A percentile compares a stretch with the other conserved stretches of the same genome.
phyloP scores from a whole-genome alignment of 805 yeast genomes.

The Cyberlindnera euphorbiae region DNA sequence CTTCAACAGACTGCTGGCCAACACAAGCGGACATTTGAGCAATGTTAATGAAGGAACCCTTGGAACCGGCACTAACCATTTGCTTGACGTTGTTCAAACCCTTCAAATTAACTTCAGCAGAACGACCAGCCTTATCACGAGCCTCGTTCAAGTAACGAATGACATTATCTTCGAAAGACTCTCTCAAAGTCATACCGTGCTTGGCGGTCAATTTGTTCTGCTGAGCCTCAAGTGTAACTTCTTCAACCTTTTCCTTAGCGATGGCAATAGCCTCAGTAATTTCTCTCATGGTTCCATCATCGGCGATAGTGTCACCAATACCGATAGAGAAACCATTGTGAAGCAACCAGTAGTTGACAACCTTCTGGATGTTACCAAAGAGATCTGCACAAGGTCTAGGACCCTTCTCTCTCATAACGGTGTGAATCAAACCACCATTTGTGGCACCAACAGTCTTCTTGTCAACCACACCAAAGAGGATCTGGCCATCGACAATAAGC shows the following conservation, averaged over 20 bases:
- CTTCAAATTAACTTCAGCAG: constrained; percentile 94
- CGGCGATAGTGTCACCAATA: constrained; percentile 99
- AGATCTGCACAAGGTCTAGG: constrained; percentile 83
- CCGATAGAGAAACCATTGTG: constrained; percentile 98
- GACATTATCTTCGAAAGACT: constrained; percentile 96
- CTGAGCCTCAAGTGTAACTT: constrained; percentile 89
- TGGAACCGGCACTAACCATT: constrained; percentile 99
- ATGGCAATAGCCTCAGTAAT: constrained; percentile 90
- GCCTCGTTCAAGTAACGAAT: constrained; percentile 94
- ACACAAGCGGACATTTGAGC: constrained; percentile 99
- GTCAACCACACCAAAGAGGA: constrained; percentile 96
- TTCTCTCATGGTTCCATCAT: constrained; percentile 89
- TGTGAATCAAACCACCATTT: constrained; percentile 96
- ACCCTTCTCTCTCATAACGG: constrained; percentile 97
- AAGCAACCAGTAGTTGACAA: constrained; percentile 92
- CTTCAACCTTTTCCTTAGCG: constrained; percentile 93
- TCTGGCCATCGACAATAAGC: constrained; percentile 92
- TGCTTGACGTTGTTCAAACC: constrained; percentile 95
- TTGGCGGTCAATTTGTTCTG: constrained; percentile 84
- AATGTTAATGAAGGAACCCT: constrained; percentile 97
- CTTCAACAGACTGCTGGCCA: constrained; percentile 99
- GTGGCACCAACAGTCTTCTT: constrained; percentile 98
- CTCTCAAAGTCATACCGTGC: constrained; percentile 99
- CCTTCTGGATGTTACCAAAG: constrained; percentile 90
- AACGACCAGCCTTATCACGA: constrained; percentile 98